Conservation (phyloP, 352 stramenopile species). For the Pythium dissotocum region DNA sequence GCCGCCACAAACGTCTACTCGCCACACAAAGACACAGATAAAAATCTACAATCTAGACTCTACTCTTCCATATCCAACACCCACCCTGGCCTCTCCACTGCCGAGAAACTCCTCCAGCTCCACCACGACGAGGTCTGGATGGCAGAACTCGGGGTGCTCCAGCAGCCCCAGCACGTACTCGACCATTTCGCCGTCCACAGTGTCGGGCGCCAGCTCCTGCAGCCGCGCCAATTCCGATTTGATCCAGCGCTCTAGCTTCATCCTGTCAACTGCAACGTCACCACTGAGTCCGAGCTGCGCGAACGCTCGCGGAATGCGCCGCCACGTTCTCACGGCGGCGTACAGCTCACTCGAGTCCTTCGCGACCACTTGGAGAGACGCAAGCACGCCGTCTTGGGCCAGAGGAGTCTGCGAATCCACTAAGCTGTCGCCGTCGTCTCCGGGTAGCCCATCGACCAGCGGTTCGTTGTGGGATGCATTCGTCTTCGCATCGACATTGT, state of each 20-base stretch:
- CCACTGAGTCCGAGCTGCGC: conserved; percentile 32
- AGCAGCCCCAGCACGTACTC: conserved; percentile 67
- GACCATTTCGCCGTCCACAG: conserved; percentile 59
- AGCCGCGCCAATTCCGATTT: conserved; percentile 44
- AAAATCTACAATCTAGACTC: not conserved
- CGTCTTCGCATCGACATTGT: not conserved
- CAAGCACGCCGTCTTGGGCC: conserved; percentile 14
- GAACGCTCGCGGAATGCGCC: conserved; percentile 48
- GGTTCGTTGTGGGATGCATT: not conserved
- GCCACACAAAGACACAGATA: not conserved
- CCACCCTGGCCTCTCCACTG: conserved; percentile 7
- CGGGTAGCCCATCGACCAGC: not conserved
- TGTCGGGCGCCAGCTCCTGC: conserved; percentile 22
- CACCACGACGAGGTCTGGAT: conserved; percentile 59
- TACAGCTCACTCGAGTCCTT: conserved; percentile 41
- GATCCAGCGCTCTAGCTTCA: conserved; percentile 44
- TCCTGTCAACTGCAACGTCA: conserved; percentile 7
- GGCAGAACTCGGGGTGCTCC: conserved; percentile 69
- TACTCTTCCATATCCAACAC: not conserved
- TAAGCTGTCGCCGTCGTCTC: conserved; percentile 8
- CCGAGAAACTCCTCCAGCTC: conserved; percentile 78
- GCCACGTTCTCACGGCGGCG: conserved; percentile 45
- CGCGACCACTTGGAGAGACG: conserved; percentile 31
- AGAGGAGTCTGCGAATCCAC: not conserved
- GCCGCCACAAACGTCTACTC: conserved; percentile 59